Conservation (phyloP, 2,329 filamentous ascomycete species). For the Fusarium sp. region DNA sequence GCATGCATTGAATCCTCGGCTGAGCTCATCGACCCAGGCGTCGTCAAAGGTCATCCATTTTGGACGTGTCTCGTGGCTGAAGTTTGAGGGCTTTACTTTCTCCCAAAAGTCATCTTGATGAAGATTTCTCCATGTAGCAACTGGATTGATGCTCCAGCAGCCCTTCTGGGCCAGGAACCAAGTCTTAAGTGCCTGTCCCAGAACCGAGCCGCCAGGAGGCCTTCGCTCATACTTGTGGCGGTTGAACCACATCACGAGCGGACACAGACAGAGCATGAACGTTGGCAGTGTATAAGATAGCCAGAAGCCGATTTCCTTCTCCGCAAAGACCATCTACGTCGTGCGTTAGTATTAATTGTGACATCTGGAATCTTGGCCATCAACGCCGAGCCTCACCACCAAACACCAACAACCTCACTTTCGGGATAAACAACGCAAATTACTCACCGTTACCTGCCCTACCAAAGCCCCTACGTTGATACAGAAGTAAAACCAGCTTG, state of each 20-base stretch:
- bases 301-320: slow-evolving; percentile 82
- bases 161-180: slow-evolving; percentile 74
- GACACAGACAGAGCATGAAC: slow-evolving; percentile 71
- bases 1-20: slow-evolving; percentile 75
- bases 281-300: slow-evolving; percentile 77
- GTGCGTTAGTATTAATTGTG: not conserved
- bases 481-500: slow-evolving; percentile 77
- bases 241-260: slow-evolving; percentile 69
- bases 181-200: slow-evolving; percentile 72
- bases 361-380: not conserved
- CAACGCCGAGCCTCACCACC: not conserved
- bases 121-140: slow-evolving; percentile 68
- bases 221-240: slow-evolving; percentile 68
- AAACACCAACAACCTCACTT: not conserved
- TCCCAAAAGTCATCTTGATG: slow-evolving; percentile 73
- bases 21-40: slow-evolving; percentile 80
- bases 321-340: slow-evolving; percentile 70
- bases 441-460: slow-evolving; percentile 66
- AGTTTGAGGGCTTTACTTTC: slow-evolving; percentile 73
- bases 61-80: slow-evolving; percentile 66
- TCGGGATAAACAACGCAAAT: not conserved
- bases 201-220: slow-evolving; percentile 74
- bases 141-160: slow-evolving; percentile 75
- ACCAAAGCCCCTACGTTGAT: slow-evolving; percentile 77
- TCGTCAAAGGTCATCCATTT: slow-evolving; percentile 84